phyloP scores from a whole-genome alignment of 495 filamentous ascomycete genomes.

The Annulohypoxylon stygium region DNA sequence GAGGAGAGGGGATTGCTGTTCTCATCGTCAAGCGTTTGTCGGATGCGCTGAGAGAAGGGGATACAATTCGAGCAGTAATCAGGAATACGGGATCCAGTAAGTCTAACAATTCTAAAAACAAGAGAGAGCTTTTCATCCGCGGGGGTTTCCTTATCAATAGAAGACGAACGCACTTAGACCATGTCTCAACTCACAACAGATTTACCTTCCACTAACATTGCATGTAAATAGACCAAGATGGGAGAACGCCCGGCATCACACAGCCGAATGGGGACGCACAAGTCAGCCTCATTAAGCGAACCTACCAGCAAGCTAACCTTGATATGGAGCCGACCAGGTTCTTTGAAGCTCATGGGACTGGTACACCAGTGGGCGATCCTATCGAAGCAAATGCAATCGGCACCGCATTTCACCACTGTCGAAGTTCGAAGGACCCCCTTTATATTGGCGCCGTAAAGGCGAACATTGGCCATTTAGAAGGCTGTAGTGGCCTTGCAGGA shows the following conservation, averaged over 20 bases:
- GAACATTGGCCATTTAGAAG: constrained; percentile 66
- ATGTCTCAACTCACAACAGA: too few relatives aligned
- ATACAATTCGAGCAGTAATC: constrained; percentile 69
- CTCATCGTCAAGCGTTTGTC: constrained; percentile 67
- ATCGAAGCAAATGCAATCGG: constrained; percentile 63
- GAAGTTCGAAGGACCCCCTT: neutral
- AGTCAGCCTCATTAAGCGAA: constrained; percentile 57
- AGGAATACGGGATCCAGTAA: too few relatives aligned
- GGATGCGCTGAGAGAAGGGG: constrained; percentile 60
- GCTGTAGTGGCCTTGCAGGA: constrained; percentile 58
- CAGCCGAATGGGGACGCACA: constrained; percentile 63
- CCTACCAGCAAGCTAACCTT: constrained; percentile 61
- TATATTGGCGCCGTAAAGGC: neutral
- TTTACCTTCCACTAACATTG: too few relatives aligned
- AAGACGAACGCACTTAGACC: too few relatives aligned
- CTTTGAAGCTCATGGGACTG: constrained; percentile 61
- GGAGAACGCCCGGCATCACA: constrained; percentile 61
- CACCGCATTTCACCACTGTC: neutral
- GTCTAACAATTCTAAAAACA: too few relatives aligned
- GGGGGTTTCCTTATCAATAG: too few relatives aligned
- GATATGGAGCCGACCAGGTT: constrained; percentile 57
- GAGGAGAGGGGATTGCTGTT: constrained; percentile 69
- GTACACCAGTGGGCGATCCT: constrained; percentile 67
- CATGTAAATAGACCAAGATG: constrained; percentile 70
- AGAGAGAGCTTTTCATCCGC: too few relatives aligned